Conservation (phyloP, 805 yeast species). For the Candida pini region DNA sequence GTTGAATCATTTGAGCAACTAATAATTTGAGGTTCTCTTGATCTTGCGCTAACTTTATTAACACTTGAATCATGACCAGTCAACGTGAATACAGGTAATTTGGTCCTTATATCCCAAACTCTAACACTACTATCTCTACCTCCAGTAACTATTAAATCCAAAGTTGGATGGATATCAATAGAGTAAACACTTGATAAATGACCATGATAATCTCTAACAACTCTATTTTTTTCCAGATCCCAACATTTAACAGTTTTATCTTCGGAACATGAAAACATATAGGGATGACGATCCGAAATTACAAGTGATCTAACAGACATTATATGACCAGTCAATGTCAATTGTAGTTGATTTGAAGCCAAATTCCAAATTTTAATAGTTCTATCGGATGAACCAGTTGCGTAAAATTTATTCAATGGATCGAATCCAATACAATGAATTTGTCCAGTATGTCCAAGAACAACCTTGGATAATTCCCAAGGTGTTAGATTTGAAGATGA, state of each 20-base stretch:
- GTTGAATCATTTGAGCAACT: constrained; percentile 83
- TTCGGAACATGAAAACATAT: constrained; percentile 86
- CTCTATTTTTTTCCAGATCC: constrained; percentile 85
- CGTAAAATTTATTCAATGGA: constrained; percentile 87
- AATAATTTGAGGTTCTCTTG: constrained; percentile 79
- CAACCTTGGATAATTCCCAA: constrained; percentile 69
- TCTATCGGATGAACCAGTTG: constrained; percentile 83
- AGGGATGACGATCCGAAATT: constrained; percentile 74
- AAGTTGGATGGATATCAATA: constrained; percentile 78
- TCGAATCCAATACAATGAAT: constrained; percentile 78
- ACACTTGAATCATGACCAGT: constrained; percentile 79
- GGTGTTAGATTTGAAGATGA: no score
- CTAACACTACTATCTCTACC: constrained; percentile 84
- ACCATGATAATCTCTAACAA: constrained; percentile 87
- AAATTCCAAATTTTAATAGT: constrained; percentile 91
- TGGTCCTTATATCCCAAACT: constrained; percentile 90
- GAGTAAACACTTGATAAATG: constrained; percentile 88
- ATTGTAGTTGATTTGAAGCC: constrained; percentile 59
- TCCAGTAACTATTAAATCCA: constrained; percentile 79
- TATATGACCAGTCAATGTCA: constrained; percentile 84
- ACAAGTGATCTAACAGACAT: constrained; percentile 81
- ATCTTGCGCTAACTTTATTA: constrained; percentile 59
- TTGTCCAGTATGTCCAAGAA: constrained; percentile 93
- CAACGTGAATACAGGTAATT: constrained; percentile 67
- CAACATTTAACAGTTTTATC: constrained; percentile 92